Conservation (phyloP, 306 rosid genomes). For the Trifolium fragiferum region DNA sequence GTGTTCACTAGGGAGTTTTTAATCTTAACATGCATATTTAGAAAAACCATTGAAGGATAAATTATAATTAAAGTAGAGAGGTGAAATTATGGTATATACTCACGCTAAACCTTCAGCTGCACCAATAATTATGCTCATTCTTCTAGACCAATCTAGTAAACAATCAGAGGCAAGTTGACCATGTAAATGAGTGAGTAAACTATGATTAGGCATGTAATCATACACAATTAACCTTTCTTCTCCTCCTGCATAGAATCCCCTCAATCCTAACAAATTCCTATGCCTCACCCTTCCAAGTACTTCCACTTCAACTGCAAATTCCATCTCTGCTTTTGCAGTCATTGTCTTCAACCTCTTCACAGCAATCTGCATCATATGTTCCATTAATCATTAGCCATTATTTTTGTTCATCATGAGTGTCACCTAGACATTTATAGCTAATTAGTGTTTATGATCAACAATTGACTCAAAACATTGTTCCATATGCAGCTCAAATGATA, state of each 20-base stretch:
- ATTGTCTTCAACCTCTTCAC: conserved; percentile 81
- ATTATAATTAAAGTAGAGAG: neutral
- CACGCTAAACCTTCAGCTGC: conserved; percentile 86
- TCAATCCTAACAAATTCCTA: conserved; percentile 73
- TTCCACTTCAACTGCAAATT: conserved; percentile 96
- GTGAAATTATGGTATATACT: conserved; percentile 37
- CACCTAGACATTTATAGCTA: neutral
- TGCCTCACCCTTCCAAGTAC: conserved; percentile 92
- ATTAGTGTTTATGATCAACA: no score
- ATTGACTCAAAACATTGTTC: no score
- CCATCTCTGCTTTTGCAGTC: conserved; percentile 98
- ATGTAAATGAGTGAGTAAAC: conserved; percentile 83
- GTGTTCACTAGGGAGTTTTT: no score
- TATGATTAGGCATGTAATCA: conserved; percentile 92
- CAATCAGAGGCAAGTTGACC: conserved; percentile 66
- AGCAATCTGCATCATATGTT: conserved; percentile 63
- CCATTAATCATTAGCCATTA: conserved; percentile 7
- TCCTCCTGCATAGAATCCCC: conserved; percentile 89
- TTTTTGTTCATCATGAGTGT: neutral
- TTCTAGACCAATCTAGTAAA: conserved; percentile 72
- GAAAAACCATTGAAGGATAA: neutral
- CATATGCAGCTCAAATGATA: no score
- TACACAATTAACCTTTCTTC: conserved; percentile 85
- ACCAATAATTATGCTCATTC: conserved; percentile 75
- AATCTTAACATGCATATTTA: neutral